Evolutionary conservation across 202 grass and related monocot genomes (phyloP).

Genomic region (Zoysia matrella): DNA sequence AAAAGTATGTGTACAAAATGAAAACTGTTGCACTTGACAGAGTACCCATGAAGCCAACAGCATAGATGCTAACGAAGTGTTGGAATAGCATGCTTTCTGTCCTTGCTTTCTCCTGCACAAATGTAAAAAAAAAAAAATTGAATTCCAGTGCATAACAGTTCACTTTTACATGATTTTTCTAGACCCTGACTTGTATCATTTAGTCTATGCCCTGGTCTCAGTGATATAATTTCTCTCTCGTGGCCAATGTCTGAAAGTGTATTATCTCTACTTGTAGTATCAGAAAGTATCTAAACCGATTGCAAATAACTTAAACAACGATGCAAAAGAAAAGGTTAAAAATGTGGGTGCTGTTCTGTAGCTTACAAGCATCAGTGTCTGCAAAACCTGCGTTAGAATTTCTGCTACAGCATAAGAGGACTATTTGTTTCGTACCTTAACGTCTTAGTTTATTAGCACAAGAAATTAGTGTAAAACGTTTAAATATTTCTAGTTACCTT

Average conservation of each 20-base stretch:
- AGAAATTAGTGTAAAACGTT: not conserved
- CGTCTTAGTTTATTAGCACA: constrained; percentile 17
- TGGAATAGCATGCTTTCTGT: constrained; percentile 39
- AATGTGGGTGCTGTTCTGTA: not conserved
- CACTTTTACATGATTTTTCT: not conserved
- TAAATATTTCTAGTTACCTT: constrained; percentile 50
- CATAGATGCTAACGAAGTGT: constrained; percentile 69
- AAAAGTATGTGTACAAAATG: constrained; percentile 51
- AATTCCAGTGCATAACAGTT: not conserved
- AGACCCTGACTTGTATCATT: not conserved
- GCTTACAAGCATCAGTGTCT: constrained; percentile 6
- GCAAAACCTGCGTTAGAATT: not conserved
- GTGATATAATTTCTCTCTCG: not conserved
- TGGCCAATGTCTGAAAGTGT: not conserved
- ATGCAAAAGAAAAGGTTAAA: not conserved
- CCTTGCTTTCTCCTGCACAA: constrained; percentile 51
- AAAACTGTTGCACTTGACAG: constrained; percentile 62
- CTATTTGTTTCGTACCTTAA: constrained; percentile 5
- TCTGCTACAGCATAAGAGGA: not conserved
- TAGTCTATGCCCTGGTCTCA: not conserved
- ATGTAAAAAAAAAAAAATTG: not conserved
- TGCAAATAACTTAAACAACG: not conserved
- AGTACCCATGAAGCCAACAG: constrained; percentile 57
- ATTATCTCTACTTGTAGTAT: constrained; percentile 6
- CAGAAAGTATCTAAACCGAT: not conserved